phyloP scores from a whole-genome alignment of 176 grass and related monocot species.

The Panicum miliaceum region DNA sequence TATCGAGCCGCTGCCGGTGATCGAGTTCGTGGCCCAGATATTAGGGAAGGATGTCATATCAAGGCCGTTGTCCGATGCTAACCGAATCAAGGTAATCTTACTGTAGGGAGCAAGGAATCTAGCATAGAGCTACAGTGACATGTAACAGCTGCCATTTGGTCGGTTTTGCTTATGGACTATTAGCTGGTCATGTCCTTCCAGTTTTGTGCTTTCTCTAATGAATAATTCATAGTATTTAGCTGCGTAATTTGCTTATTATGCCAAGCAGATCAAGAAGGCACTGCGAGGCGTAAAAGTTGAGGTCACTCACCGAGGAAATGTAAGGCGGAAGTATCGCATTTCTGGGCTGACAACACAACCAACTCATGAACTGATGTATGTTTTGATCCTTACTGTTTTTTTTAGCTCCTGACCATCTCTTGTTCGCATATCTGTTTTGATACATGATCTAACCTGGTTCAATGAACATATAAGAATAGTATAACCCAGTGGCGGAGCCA shows the following conservation, averaged over 20 bases:
- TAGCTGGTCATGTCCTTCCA: constrained; percentile 16
- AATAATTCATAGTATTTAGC: not conserved
- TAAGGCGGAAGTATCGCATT: constrained; percentile 96
- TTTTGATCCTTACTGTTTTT: constrained; percentile 13
- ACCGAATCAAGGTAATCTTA: constrained; percentile 77
- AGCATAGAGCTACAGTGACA: constrained; percentile 39
- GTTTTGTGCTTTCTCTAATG: not conserved
- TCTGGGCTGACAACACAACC: constrained; percentile 85
- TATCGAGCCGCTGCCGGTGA: constrained; percentile 89
- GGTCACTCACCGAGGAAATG: constrained; percentile 97
- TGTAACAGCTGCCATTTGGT: constrained; percentile 45
- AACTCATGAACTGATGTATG: constrained; percentile 94
- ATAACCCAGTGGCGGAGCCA: too few species aligned
- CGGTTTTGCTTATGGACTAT: constrained; percentile 20
- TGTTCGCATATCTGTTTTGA: not conserved
- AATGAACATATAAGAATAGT: not conserved
- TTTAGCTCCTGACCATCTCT: not conserved
- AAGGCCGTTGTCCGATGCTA: constrained; percentile 91
- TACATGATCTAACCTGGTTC: not conserved
- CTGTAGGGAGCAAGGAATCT: constrained; percentile 37
- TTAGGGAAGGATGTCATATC: constrained; percentile 83
- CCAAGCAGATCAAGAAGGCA: constrained; percentile 89
- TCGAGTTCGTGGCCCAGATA: constrained; percentile 89
- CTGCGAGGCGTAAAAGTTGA: constrained; percentile 96
- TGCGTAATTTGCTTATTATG: constrained; percentile 28